Conservation (phyloP, 768 basidiomycete genomes). For the Boletus barrowsii region DNA sequence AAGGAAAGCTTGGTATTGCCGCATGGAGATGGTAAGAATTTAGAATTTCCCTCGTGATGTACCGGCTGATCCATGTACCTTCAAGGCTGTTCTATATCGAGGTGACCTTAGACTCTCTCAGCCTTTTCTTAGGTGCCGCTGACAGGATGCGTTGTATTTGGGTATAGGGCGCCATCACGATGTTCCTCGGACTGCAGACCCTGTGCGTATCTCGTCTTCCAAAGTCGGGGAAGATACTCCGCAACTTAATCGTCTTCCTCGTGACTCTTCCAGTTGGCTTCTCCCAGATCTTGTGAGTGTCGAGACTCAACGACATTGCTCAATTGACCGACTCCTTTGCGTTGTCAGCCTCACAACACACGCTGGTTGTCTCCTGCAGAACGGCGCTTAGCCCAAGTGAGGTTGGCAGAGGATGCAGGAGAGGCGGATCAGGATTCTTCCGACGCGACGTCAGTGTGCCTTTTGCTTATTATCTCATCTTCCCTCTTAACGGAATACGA, state of each 20-base stretch:
- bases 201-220: conserved; percentile 37
- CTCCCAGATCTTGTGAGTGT: conserved; percentile 56
- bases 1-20: conserved; percentile 60
- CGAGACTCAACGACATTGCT: neutral
- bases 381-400: conserved; percentile 59
- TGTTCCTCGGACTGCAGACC: conserved; percentile 51
- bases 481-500: neutral
- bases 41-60: neutral
- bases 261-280: conserved; percentile 40
- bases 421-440: conserved; percentile 55
- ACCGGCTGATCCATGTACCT: neutral
- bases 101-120: conserved; percentile 28
- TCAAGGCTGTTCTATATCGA: conserved; percentile 70
- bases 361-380: conserved; percentile 53
- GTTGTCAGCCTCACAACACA: conserved; percentile 54
- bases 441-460: conserved; percentile 11
- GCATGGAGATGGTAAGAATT: conserved; percentile 66
- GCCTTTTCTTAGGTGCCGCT: neutral
- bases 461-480: neutral
- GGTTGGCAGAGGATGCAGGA: conserved; percentile 65
- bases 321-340: neutral
- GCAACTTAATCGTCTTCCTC: neutral
- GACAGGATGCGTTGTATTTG: neutral
- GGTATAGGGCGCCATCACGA: conserved; percentile 58
- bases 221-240: neutral